A percentile compares a stretch with the other conserved stretches of the same genome.
Conservation (phyloP, 768 basidiomycete genomes). For the Russula abietina region DNA sequence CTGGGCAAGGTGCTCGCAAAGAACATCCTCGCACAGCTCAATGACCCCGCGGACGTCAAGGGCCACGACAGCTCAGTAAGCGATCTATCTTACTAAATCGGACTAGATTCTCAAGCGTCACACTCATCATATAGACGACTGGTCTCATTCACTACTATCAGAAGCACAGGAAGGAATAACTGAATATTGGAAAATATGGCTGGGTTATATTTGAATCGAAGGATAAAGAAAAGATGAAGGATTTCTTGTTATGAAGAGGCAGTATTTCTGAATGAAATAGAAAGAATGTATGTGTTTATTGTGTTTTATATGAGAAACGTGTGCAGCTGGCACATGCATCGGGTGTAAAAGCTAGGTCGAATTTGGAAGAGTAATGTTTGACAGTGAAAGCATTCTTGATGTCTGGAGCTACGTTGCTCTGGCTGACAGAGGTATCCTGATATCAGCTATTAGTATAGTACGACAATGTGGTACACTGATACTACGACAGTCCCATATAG, state of each 20-base stretch:
- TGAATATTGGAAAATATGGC: background rate
- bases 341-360: background rate
- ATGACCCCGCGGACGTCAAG: conserved; percentile 66
- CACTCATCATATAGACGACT: conserved; percentile 56
- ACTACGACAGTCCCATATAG: too few species aligned
- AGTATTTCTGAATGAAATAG: background rate
- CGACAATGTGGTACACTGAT: background rate
- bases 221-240: background rate
- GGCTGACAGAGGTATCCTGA: background rate
- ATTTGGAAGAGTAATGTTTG: background rate
- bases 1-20: conserved; percentile 97
- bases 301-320: background rate
- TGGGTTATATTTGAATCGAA: background rate
- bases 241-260: background rate
- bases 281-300: background rate
- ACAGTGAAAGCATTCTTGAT: too few species aligned
- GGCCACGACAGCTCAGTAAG: conserved; percentile 83
- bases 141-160: conserved; percentile 97
- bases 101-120: background rate
- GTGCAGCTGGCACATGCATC: background rate
- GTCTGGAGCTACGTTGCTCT: too few species aligned
- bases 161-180: conserved; percentile 72
- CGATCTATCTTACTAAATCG: background rate
- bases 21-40: conserved; percentile 87
- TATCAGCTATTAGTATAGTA: background rate